Evolutionary conservation across 2,329 filamentous ascomycete species (phyloP), one percentile per base, ranked within the genome.

Genomic region (Ambrosiella xylebori): DNA sequence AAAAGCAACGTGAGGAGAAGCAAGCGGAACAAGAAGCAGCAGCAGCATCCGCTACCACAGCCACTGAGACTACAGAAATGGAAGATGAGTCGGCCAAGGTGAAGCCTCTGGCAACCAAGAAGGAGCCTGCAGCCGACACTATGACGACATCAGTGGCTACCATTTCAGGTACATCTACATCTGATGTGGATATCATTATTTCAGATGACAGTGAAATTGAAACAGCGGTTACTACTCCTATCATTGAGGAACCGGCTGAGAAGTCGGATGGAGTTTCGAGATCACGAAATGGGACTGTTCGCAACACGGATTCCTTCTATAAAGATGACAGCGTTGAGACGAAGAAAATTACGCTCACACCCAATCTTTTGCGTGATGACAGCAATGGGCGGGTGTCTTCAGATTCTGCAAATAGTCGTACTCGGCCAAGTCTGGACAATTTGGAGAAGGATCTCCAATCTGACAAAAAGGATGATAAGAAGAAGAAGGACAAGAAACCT

Each of bases 291-390:
- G 89, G 89, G 47, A 91, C 86, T 19, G 79, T 95, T 50, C 81
- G 91, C 62, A 94, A 94, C 67, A 91, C 88, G 3, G 91, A 97
- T 70, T 95, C 91, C 0, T 96, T 97, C 75, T 96, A 96, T 76
- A 95, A 89, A 69, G 93, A 97, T 66, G 91, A 98, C 66, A 88
- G 81, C 38, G 85, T 88, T 41, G 93, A 97, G 70, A 96, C 93
- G 2, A 89, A 94, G 70, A 97, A 97, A 73, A 97, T 98, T 64
- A 95, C 90, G 0, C 78, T 98, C 50, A 98, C 93, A 2, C 93
- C 93, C 1, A 95, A 95, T 64, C 72, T 98, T 57, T 74, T 97
- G 45, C 83, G 91, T 47, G 91, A 97, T 63, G 90, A 96, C 64
- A 77, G 74, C 63, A 71, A 74, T 45, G 61, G 78, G 72, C 68